Base-by-base conservation (phyloP, 2,329 filamentous ascomycete genomes). In the Ceratocystiopsis sp. region DNA sequence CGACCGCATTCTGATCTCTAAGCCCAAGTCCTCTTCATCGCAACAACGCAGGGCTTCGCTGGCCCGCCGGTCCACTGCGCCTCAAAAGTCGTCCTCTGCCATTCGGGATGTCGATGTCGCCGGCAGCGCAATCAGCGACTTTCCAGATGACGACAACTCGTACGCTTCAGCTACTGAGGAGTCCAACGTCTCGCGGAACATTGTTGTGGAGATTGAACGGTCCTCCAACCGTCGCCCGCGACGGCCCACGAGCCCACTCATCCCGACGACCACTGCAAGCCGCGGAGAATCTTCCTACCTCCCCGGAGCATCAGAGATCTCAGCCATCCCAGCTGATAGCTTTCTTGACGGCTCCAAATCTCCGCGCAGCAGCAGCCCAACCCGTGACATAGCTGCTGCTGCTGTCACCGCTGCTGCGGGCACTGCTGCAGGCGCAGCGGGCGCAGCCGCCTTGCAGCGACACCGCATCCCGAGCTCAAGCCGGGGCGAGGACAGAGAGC, bases 131-230 rank as follows among this genome's bases (percentile, higher is more conserved):
- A 45, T 48, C 8, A 44, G 55, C 37, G 53, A 51, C 40, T 52
- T 51, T 35, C 46, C 48, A 43, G 63, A 67, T 41, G 63, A 56
- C 35, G 75, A 78, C 57, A 73, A 69, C 51, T 91, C 84, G 35
- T 83, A 83, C 57, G 82, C 80, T 33, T 91, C 85, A 42, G 77
- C 72, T 16, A 83, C 78, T 9, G 81, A 84, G 57, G 84, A 83
- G 59, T 89, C 83, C 49, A 86, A 80, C 59, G 70, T 87, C 45
- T 77, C 74, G 32, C 68, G 73, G 43, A 79, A 82, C 42, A 78
- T 95, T 50, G 86, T 95, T 57, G 83, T 95, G 47, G 89, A 95
- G 58, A 84, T 96, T 49, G 72, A 87, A 74, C 41, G 64, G 68
- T 50, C 59, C 55, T 41, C 36, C 43, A 32, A 25, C 32, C 17